A percentile compares a stretch with the other conserved stretches of the same genome.
Conservation (phyloP, 2,329 filamentous ascomycete genomes). For the Didymella segeticola region DNA sequence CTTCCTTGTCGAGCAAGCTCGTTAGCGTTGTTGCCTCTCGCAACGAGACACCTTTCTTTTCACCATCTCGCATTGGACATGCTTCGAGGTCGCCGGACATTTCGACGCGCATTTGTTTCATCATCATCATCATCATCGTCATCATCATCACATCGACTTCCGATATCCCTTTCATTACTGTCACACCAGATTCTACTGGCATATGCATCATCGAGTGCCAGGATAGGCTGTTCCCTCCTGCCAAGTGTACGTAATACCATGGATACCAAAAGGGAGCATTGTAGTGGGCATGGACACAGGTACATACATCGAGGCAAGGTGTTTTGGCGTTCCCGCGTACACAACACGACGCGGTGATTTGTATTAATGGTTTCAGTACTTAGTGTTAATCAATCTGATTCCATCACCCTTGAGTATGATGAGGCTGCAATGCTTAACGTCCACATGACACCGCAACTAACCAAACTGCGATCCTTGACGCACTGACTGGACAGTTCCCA, state of each 20-base stretch:
- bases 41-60: slow-evolving; percentile 3
- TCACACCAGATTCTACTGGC: neutral
- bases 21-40: neutral
- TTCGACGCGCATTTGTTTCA: neutral
- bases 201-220: slow-evolving; percentile 8
- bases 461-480: neutral
- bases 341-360: slow-evolving; percentile 10
- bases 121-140: neutral
- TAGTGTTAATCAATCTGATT: slow-evolving; percentile 16
- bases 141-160: neutral
- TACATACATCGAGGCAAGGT: slow-evolving; percentile 7
- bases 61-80: slow-evolving; percentile 11
- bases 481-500: neutral
- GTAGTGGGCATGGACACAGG: slow-evolving; percentile 2
- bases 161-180: neutral
- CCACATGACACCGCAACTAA: neutral
- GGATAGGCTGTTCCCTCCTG: neutral
- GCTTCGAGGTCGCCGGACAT: slow-evolving; percentile 11
- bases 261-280: slow-evolving; percentile 26
- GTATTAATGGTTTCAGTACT: slow-evolving; percentile 2
- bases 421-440: neutral
- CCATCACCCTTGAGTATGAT: neutral
- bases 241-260: slow-evolving; percentile 24
- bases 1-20: neutral
- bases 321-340: slow-evolving; percentile 13